Evolutionary conservation across 495 filamentous ascomycete genomes (phyloP).

Genomic region (Penicillium daleae): DNA sequence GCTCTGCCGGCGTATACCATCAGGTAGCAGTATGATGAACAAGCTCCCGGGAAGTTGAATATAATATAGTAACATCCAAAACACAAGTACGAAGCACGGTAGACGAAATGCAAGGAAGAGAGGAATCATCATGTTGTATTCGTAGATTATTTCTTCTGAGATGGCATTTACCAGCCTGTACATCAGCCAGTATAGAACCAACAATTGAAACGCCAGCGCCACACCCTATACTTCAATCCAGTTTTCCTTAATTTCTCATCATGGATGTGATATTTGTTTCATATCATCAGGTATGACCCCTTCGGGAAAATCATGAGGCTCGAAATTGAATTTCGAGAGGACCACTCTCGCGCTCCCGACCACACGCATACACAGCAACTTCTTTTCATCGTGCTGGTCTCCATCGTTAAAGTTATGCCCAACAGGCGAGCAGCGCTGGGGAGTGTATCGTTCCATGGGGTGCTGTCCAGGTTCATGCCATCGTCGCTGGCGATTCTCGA

Average conservation of each 20-base stretch:
- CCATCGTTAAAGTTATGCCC: background rate
- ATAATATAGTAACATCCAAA: too few species aligned
- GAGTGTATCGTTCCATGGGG: slow-evolving; percentile 22
- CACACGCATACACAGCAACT: slow-evolving; percentile 44
- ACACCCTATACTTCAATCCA: background rate
- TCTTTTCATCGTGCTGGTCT: slow-evolving; percentile 30
- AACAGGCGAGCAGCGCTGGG: too few species aligned
- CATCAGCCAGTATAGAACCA: background rate
- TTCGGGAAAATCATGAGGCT: slow-evolving; percentile 44
- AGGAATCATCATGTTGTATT: too few species aligned
- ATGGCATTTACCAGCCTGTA: background rate
- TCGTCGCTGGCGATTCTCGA: slow-evolving; percentile 46
- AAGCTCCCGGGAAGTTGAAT: too few species aligned
- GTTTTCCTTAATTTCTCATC: background rate
- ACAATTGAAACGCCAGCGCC: background rate
- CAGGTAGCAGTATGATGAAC: too few species aligned
- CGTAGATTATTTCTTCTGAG: too few species aligned
- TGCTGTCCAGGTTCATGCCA: slow-evolving; percentile 44
- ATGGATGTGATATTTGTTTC: slow-evolving; percentile 8
- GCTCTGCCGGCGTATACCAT: too few species aligned
- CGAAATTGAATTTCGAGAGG: slow-evolving; percentile 47
- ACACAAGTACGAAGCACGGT: too few species aligned
- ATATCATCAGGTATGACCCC: slow-evolving; percentile 25
- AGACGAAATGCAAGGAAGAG: too few species aligned
- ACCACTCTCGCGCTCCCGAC: slow-evolving; percentile 43